Evolutionary conservation across 805 yeast species (phyloP).

Genomic region (Kockiozyma suomiensis): DNA sequence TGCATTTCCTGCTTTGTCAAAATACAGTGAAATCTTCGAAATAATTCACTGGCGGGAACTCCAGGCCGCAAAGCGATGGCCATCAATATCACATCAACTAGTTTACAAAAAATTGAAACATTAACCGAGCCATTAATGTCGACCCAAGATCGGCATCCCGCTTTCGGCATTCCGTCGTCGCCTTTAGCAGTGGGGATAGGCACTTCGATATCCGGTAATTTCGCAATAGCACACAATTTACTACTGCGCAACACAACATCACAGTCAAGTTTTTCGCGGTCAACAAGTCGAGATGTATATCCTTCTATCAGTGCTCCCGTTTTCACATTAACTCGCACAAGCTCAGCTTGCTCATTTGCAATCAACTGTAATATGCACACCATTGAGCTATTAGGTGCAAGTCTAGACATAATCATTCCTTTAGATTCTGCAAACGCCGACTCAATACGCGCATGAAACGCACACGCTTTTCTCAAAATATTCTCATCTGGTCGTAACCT

Average conservation of each 20-base stretch:
- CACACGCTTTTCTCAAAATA: constrained; percentile 51
- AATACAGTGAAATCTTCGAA: constrained; percentile 33
- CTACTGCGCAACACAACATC: constrained; percentile 53
- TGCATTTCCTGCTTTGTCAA: constrained; percentile 38
- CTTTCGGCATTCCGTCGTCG: constrained; percentile 37
- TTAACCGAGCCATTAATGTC: constrained; percentile 66
- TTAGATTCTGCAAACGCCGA: constrained; percentile 50
- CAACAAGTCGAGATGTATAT: constrained; percentile 76
- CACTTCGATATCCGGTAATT: not conserved
- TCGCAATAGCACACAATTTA: constrained; percentile 18
- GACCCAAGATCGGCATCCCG: constrained; percentile 71
- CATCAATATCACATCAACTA: constrained; percentile 52
- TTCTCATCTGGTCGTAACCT: constrained; percentile 46
- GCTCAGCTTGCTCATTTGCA: constrained; percentile 46
- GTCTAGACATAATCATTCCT: constrained; percentile 58
- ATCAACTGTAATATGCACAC: constrained; percentile 61
- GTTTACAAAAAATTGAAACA: constrained; percentile 58
- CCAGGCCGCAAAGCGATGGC: constrained; percentile 61
- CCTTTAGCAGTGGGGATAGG: constrained; percentile 7
- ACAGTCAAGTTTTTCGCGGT: constrained; percentile 65
- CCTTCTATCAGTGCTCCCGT: constrained; percentile 52
- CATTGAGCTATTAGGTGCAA: constrained; percentile 63
- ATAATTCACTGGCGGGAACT: constrained; percentile 41
- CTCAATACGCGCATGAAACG: constrained; percentile 50
- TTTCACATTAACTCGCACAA: constrained; percentile 60